Conservation (phyloP, 805 yeast genomes). For the Sugiyamaella boreocaroliniensis region DNA sequence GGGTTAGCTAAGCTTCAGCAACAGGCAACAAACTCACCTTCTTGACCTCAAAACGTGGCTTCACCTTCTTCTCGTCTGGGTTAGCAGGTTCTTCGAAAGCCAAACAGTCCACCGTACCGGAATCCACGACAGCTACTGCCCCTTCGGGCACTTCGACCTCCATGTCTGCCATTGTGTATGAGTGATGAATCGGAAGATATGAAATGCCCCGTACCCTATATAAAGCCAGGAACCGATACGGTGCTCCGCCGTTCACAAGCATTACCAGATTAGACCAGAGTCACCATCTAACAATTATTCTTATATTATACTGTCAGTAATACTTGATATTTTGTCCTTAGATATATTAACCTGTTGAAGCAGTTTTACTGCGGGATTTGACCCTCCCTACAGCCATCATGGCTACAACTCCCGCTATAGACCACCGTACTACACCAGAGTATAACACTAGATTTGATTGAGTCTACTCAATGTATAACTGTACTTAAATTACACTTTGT, state of each 20-base stretch:
- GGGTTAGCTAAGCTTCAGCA: constrained; percentile 1
- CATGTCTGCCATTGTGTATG: constrained; percentile 11
- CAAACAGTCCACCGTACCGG: background rate
- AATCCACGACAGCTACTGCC: background rate
- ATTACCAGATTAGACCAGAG: background rate
- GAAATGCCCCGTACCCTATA: background rate
- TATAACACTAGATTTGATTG: too few relatives aligned
- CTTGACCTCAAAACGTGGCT: constrained; percentile 83
- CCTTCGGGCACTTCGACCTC: constrained; percentile 9
- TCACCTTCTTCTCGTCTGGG: constrained; percentile 24
- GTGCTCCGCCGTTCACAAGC: too few relatives aligned
- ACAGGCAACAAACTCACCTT: constrained; percentile 36
- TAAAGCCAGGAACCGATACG: too few relatives aligned
- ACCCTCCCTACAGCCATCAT: too few relatives aligned
- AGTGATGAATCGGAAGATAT: background rate
- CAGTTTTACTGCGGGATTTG: background rate
- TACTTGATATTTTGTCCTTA: background rate
- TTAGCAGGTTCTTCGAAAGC: background rate
- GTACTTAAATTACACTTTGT: background rate
- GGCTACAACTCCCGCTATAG: too few relatives aligned
- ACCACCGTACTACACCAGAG: too few relatives aligned
- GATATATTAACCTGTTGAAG: background rate
- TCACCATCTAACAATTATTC: background rate
- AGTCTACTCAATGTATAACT: background rate
- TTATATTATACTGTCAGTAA: background rate